A percentile compares a stretch with the other conserved stretches of the same genome.
These are phyloP conservation scores for Yamadazyma tumulicola DNA, from an alignment of 805 yeast genomes.

Conservation along the genomic window DNA sequence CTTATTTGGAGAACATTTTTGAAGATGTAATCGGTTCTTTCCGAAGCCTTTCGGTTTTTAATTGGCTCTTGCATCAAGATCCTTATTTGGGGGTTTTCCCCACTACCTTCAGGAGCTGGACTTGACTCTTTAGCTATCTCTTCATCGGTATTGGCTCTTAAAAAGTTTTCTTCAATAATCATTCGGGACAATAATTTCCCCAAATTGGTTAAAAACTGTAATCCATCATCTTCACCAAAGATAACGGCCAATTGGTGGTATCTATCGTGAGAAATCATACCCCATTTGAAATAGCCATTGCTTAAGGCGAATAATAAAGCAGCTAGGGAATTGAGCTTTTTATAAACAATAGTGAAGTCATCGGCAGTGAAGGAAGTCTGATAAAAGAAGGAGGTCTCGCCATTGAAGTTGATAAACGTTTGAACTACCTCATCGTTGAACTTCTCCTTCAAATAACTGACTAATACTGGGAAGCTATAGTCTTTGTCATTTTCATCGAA, in stretches of 20 bases:
- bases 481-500: slow-evolving; percentile 54
- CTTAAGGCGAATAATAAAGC: slow-evolving; percentile 50
- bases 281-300: slow-evolving; percentile 54
- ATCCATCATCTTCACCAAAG: slow-evolving; percentile 42
- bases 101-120: slow-evolving; percentile 23
- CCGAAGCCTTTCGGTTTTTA: slow-evolving; percentile 21
- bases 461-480: slow-evolving; percentile 40
- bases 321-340: slow-evolving; percentile 35
- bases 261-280: slow-evolving; percentile 45
- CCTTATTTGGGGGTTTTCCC: slow-evolving; percentile 34
- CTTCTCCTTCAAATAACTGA: slow-evolving; percentile 26
- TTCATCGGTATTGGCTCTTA: slow-evolving; percentile 48
- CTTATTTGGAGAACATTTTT: slow-evolving; percentile 61
- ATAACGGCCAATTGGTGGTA: slow-evolving; percentile 37
- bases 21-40: slow-evolving; percentile 47
- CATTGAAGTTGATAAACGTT: slow-evolving; percentile 26
- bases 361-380: slow-evolving; percentile 24
- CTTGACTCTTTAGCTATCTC: slow-evolving; percentile 43
- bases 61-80: slow-evolving; percentile 43
- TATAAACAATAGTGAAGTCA: slow-evolving; percentile 30
- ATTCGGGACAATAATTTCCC: slow-evolving; percentile 48
- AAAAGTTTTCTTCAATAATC: slow-evolving; percentile 53
- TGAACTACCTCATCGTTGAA: slow-evolving; percentile 27
- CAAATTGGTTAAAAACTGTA: slow-evolving; percentile 37
- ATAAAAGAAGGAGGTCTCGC: slow-evolving; percentile 28